phyloP scores from a whole-genome alignment of 495 filamentous ascomycete genomes.

The Penicillium bovifimosum region DNA sequence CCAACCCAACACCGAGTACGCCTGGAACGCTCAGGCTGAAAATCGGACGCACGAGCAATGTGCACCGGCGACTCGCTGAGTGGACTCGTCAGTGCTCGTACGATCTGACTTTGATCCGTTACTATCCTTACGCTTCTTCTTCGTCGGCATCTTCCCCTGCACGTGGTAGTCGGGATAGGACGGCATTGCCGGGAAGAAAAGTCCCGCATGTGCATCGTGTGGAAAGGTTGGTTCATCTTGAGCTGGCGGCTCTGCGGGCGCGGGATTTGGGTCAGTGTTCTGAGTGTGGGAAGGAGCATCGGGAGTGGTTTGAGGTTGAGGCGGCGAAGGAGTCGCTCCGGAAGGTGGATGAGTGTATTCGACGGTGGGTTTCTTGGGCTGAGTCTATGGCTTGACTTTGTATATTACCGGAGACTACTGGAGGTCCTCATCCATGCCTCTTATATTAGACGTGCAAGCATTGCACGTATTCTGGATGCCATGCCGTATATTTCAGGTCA shows the following conservation, averaged over 20 bases:
- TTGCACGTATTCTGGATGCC: neutral
- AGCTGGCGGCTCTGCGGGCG: slow-evolving; percentile 65
- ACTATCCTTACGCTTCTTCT: slow-evolving; percentile 78
- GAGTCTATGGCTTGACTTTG: slow-evolving; percentile 29
- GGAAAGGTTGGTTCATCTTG: slow-evolving; percentile 85
- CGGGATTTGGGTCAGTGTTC: slow-evolving; percentile 65
- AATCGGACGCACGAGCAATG: slow-evolving; percentile 86
- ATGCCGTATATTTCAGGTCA: neutral
- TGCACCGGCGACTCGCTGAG: slow-evolving; percentile 84
- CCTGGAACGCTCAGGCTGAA: slow-evolving; percentile 69
- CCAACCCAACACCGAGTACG: slow-evolving; percentile 23
- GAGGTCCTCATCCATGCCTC: no score
- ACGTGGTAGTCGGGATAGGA: slow-evolving; percentile 4
- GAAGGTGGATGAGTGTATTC: slow-evolving; percentile 76
- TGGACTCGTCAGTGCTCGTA: slow-evolving; percentile 92
- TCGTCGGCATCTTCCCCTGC: slow-evolving; percentile 27
- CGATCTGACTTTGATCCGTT: slow-evolving; percentile 77
- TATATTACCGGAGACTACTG: no score
- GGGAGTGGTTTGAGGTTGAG: slow-evolving; percentile 94
- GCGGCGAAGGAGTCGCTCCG: slow-evolving; percentile 64
- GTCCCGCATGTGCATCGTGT: slow-evolving; percentile 85
- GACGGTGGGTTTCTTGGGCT: slow-evolving; percentile 81
- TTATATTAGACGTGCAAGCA: no score
- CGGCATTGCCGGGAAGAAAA: slow-evolving; percentile 49
- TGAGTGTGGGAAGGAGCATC: slow-evolving; percentile 80